A percentile compares a stretch with the other conserved stretches of the same genome.
These are phyloP conservation scores for Phytopythium mirpurense DNA, from an alignment of 352 stramenopile genomes.

Conservation along the genomic window DNA sequence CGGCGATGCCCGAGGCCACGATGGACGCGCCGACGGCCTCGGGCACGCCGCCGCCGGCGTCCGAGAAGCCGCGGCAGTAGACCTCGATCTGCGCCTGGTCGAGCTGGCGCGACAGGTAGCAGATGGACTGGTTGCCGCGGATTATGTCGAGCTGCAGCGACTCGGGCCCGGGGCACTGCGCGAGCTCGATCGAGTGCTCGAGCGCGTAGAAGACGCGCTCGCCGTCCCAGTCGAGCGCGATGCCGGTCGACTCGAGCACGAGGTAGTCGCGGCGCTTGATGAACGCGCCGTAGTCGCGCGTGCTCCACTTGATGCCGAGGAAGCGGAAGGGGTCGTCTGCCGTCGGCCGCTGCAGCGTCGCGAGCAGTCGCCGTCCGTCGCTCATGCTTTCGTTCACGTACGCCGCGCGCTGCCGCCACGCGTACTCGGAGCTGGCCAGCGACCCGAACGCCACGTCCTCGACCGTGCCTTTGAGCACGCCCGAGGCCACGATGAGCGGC, in stretches of 20 bases:
- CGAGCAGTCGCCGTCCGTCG: slow-evolving; percentile 28
- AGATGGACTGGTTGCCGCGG: slow-evolving; percentile 40
- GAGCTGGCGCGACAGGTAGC: slow-evolving; percentile 41
- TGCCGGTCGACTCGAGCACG: slow-evolving; percentile 33
- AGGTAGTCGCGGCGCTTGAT: slow-evolving; percentile 35
- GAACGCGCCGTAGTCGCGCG: slow-evolving; percentile 23
- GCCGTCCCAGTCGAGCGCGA: slow-evolving; percentile 27
- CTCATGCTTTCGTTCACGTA: slow-evolving; percentile 37
- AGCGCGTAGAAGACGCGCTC: slow-evolving; percentile 34
- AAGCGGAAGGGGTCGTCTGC: slow-evolving; percentile 48
- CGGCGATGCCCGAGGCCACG: slow-evolving; percentile 21
- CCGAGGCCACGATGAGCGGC: slow-evolving; percentile 25
- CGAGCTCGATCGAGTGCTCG: slow-evolving; percentile 33
- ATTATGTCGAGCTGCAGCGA: slow-evolving; percentile 26
- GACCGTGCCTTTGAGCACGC: slow-evolving; percentile 31
- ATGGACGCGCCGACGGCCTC: slow-evolving; percentile 22
- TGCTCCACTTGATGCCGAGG: slow-evolving; percentile 45
- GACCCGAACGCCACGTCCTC: slow-evolving; percentile 42
- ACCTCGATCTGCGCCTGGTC: slow-evolving; percentile 33
- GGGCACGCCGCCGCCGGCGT: slow-evolving; percentile 33
- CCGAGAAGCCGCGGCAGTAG: slow-evolving; percentile 37
- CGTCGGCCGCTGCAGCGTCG: slow-evolving; percentile 31
- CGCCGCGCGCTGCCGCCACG: slow-evolving; percentile 29
- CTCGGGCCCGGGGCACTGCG: slow-evolving; percentile 18
- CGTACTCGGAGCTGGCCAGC: slow-evolving; percentile 25